phyloP scores from a whole-genome alignment of 257 asterid species.

The Nicotiana tabacum region DNA sequence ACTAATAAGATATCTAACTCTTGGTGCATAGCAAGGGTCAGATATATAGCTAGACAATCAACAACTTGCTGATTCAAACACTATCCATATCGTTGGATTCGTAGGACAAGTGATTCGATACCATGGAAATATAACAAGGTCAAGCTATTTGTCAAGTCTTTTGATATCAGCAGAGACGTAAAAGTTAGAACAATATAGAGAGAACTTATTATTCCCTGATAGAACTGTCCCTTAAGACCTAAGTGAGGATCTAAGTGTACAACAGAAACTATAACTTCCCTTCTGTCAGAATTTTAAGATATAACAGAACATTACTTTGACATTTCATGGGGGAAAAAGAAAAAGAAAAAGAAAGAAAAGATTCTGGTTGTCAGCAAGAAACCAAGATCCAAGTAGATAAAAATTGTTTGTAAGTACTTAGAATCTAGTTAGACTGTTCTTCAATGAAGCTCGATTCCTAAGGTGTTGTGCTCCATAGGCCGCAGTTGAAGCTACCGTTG shows the following conservation, averaged over 20 bases:
- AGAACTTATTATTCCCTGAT: not conserved
- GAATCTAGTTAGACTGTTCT: not conserved
- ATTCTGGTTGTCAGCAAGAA: not conserved
- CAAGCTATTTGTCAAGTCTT: not conserved
- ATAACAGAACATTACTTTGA: not conserved
- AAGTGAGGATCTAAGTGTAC: not conserved
- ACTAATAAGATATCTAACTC: not conserved
- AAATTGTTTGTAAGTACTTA: not conserved
- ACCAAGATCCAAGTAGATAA: not conserved
- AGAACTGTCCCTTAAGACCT: not conserved
- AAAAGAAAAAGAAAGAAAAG: not conserved
- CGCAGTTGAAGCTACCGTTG: conserved; percentile 70
- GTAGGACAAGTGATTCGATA: not conserved
- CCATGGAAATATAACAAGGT: not conserved
- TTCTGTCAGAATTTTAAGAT: not conserved
- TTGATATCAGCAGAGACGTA: not conserved
- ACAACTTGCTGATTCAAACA: not conserved
- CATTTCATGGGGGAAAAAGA: not conserved
- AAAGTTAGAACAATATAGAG: not conserved
- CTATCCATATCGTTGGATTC: not conserved
- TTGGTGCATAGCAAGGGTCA: not conserved
- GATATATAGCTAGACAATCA: not conserved
- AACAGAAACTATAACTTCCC: not conserved
- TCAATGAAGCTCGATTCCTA: conserved; percentile 30
- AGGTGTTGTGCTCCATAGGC: conserved; percentile 84